Percentiles rank a stretch among this genome's conserved stretches.
phyloP scores from a whole-genome alignment of 768 basidiomycete genomes.

The Leccinum imitatum region DNA sequence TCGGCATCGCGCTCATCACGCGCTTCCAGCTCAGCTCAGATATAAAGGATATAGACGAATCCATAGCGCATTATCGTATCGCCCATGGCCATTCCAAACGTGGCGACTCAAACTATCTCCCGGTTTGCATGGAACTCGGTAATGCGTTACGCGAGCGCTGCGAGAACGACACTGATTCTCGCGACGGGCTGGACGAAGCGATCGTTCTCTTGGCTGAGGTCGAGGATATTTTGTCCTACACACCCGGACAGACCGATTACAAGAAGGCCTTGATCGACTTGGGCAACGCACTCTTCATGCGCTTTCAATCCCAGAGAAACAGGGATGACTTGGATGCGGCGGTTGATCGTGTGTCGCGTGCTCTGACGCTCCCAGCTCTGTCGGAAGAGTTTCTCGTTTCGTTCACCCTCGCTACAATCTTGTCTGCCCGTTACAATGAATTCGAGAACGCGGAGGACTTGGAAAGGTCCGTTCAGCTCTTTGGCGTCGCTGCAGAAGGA shows the following conservation, averaged over 20 bases:
- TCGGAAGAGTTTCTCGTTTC: slow-evolving; percentile 6
- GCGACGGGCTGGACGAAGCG: slow-evolving; percentile 23
- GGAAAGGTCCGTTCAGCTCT: slow-evolving; percentile 14
- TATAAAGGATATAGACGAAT: slow-evolving; percentile 24
- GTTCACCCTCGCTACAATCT: slow-evolving; percentile 8
- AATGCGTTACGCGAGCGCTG: slow-evolving; percentile 17
- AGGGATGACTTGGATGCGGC: slow-evolving; percentile 18
- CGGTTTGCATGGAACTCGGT: slow-evolving; percentile 15
- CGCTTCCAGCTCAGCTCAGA: slow-evolving; percentile 12
- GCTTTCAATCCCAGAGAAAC: slow-evolving; percentile 14
- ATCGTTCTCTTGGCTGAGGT: slow-evolving; percentile 23
- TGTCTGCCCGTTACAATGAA: slow-evolving; percentile 13
- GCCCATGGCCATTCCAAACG: slow-evolving; percentile 12
- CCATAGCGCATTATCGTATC: slow-evolving; percentile 17
- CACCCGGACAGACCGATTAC: slow-evolving; percentile 5
- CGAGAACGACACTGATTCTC: slow-evolving; percentile 1
- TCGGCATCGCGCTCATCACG: slow-evolving; percentile 20
- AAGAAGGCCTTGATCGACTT: slow-evolving; percentile 12
- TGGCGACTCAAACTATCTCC: slow-evolving; percentile 8
- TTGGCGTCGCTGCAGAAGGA: slow-evolving; percentile 6
- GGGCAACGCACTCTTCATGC: slow-evolving; percentile 10
- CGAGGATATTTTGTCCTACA: slow-evolving; percentile 12
- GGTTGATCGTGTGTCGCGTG: slow-evolving; percentile 12
- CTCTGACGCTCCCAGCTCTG: slow-evolving; percentile 8
- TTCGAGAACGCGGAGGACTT: slow-evolving; percentile 10